Conservation (phyloP, 2,329 filamentous ascomycete species). For the Nemania diffusa region DNA sequence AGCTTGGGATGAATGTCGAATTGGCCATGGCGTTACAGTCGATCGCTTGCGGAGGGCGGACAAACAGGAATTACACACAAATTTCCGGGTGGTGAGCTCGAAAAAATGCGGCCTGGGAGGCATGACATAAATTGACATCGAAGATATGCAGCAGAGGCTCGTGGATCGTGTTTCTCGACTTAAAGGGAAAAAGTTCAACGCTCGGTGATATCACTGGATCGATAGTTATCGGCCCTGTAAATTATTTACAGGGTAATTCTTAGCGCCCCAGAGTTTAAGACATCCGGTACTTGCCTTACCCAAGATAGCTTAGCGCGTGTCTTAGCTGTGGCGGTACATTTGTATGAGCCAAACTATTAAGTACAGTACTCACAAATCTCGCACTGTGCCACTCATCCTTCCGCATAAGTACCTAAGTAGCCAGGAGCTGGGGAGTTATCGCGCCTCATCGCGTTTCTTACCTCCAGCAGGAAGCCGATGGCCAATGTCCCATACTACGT, state of each 20-base stretch:
- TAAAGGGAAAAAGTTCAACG: slow-evolving; percentile 19
- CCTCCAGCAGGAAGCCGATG: not conserved
- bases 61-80: slow-evolving; percentile 48
- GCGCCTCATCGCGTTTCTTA: slow-evolving; percentile 24
- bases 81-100: slow-evolving; percentile 43
- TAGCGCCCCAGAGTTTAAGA: not conserved
- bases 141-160: slow-evolving; percentile 11
- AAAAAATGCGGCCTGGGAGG: slow-evolving; percentile 42
- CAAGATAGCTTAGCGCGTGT: too few relatives aligned
- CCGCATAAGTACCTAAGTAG: too few relatives aligned
- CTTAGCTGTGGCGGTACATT: too few relatives aligned
- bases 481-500: not conserved
- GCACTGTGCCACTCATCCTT: too few relatives aligned
- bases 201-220: slow-evolving; percentile 23
- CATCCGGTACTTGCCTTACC: not conserved
- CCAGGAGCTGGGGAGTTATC: too few relatives aligned
- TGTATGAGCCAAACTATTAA: too few relatives aligned
- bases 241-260: slow-evolving; percentile 8
- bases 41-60: slow-evolving; percentile 41
- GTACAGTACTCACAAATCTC: too few relatives aligned
- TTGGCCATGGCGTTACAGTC: slow-evolving; percentile 40
- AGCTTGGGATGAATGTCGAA: slow-evolving; percentile 43
- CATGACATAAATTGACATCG: slow-evolving; percentile 39
- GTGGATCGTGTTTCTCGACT: not conserved
- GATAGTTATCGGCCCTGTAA: not conserved